phyloP scores from a whole-genome alignment of 2,329 filamentous ascomycete species.

The Thielaviopsis ethacetica region DNA sequence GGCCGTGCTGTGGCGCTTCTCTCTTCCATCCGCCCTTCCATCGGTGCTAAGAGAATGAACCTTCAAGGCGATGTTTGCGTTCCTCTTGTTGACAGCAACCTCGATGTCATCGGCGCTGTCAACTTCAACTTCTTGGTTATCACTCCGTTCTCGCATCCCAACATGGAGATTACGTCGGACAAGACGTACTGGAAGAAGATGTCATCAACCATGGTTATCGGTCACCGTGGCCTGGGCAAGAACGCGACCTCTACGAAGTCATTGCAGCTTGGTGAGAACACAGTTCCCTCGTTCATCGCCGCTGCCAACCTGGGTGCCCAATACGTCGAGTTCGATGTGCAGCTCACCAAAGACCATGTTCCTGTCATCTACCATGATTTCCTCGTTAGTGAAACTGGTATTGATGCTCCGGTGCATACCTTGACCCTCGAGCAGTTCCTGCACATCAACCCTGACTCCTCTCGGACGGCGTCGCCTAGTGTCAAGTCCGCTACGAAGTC shows the following conservation, averaged over 20 bases:
- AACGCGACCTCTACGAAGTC: conserved; percentile 73
- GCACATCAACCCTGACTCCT: conserved; percentile 52
- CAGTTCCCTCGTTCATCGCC: conserved; percentile 85
- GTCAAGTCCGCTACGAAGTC: conserved; percentile 7
- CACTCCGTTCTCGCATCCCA: conserved; percentile 83
- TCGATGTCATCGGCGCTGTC: conserved; percentile 85
- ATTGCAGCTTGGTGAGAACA: conserved; percentile 91
- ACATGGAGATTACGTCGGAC: conserved; percentile 78
- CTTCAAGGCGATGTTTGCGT: conserved; percentile 85
- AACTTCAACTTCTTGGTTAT: conserved; percentile 96
- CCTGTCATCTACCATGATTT: conserved; percentile 99
- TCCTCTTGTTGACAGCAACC: conserved; percentile 66
- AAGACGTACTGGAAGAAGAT: conserved; percentile 96
- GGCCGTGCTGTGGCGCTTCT: conserved; percentile 79
- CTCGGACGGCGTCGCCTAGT: conserved; percentile 6
- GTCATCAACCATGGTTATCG: conserved; percentile 68
- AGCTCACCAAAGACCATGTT: conserved; percentile 96
- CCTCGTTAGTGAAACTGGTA: conserved; percentile 89
- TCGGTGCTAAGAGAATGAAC: conserved; percentile 77
- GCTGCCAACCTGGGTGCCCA: conserved; percentile 80
- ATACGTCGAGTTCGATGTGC: conserved; percentile 70
- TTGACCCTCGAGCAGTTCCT: conserved; percentile 91
- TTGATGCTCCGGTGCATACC: conserved; percentile 90
- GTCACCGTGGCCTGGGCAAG: conserved; percentile 68
- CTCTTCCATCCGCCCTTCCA: conserved; percentile 64